phyloP scores from a whole-genome alignment of 23 red algal species.

The Gracilaria gracilis region DNA sequence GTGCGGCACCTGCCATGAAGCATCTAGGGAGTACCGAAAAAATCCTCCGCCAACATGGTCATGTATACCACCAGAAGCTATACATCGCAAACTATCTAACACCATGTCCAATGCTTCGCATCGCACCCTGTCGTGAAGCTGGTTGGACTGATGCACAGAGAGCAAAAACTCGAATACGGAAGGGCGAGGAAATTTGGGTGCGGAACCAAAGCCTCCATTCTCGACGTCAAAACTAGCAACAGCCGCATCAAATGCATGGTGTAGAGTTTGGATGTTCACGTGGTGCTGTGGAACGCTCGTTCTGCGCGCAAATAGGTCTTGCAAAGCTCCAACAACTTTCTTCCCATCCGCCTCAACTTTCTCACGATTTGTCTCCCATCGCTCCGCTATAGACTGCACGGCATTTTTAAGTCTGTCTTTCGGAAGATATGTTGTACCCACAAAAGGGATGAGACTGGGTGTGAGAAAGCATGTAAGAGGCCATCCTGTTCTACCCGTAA shows the following conservation, averaged over 20 bases:
- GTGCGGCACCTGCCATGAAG: slow-evolving; percentile 80
- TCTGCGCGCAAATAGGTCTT: slow-evolving; percentile 46
- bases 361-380: slow-evolving; percentile 65
- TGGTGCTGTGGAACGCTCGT: neutral
- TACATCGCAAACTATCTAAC: slow-evolving; percentile 68
- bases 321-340: slow-evolving; percentile 53
- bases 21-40: slow-evolving; percentile 81
- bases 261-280: slow-evolving; percentile 2
- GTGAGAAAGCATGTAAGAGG: slow-evolving; percentile 85
- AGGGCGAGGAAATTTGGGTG: slow-evolving; percentile 89
- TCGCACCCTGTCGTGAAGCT: slow-evolving; percentile 40
- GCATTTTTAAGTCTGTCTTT: slow-evolving; percentile 70
- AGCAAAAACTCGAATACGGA: slow-evolving; percentile 79
- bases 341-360: slow-evolving; percentile 67
- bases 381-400: slow-evolving; percentile 67
- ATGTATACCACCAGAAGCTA: slow-evolving; percentile 77
- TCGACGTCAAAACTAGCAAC: slow-evolving; percentile 79
- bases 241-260: slow-evolving; percentile 62
- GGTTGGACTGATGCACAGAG: slow-evolving; percentile 25
- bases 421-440: slow-evolving; percentile 84
- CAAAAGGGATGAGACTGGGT: slow-evolving; percentile 76
- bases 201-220: slow-evolving; percentile 81
- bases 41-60: slow-evolving; percentile 89
- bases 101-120: slow-evolving; percentile 76
- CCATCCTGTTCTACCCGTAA: slow-evolving; percentile 78